A percentile compares a stretch with the other conserved stretches of the same genome.
Evolutionary conservation across 2,329 filamentous ascomycete species (phyloP).

Genomic region (Nigrospora sphaerica): DNA sequence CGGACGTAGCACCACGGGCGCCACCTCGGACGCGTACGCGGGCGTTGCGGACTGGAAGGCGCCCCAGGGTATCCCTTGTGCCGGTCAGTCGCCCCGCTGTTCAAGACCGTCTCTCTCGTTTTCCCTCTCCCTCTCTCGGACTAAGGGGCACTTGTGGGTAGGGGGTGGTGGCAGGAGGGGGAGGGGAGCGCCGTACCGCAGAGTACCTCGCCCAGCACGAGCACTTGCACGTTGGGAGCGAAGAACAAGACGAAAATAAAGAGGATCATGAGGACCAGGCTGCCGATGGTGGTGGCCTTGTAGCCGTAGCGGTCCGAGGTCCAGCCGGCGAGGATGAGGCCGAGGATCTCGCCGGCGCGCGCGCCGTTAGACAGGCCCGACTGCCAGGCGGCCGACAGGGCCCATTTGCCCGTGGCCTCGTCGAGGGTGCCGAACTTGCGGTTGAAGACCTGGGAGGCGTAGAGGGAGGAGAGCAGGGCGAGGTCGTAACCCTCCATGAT

Average conservation of each 20-base stretch:
- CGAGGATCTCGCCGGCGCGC: conserved; percentile 46
- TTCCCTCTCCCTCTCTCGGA: no score
- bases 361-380: conserved; percentile 47
- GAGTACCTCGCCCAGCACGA: conserved; percentile 42
- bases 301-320: conserved; percentile 43
- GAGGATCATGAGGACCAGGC: conserved; percentile 35
- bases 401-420: conserved; percentile 28
- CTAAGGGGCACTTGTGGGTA: no score
- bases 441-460: conserved; percentile 37
- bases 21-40: conserved; percentile 46
- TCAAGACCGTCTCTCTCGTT: neutral
- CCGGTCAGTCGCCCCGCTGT: conserved; percentile 7
- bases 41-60: conserved; percentile 44
- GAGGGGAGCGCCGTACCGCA: conserved; percentile 16
- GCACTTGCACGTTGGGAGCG: conserved; percentile 34
- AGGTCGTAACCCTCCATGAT: conserved; percentile 48
- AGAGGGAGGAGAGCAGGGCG: conserved; percentile 40
- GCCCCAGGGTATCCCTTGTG: conserved; percentile 42
- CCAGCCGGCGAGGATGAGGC: conserved; percentile 46
- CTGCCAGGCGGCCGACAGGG: conserved; percentile 49
- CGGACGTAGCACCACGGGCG: conserved; percentile 38
- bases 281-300: conserved; percentile 39
- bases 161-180: neutral
- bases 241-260: conserved; percentile 51
- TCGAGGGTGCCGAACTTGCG: conserved; percentile 35